These are phyloP conservation scores for Saturnispora gosingensis DNA, from an alignment of 805 yeast species.

Conservation along the genomic window DNA sequence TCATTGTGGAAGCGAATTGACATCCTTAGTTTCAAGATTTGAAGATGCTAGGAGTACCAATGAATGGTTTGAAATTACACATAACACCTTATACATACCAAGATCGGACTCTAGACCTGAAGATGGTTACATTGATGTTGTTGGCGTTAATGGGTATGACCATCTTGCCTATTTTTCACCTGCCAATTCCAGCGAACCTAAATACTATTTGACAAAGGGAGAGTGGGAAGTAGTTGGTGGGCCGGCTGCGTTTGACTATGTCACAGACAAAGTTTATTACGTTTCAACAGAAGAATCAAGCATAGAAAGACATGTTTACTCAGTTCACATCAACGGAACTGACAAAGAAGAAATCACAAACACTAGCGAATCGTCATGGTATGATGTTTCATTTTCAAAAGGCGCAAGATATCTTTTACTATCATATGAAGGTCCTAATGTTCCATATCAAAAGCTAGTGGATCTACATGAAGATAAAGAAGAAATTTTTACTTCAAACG, in stretches of 20 bases:
- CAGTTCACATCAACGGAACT: constrained; percentile 47
- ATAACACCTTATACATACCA: constrained; percentile 51
- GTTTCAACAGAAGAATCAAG: constrained; percentile 70
- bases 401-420: constrained; percentile 68
- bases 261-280: constrained; percentile 49
- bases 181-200: constrained; percentile 44
- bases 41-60: constrained; percentile 38
- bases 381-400: constrained; percentile 62
- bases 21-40: constrained; percentile 36
- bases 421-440: constrained; percentile 66
- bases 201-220: constrained; percentile 55
- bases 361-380: constrained; percentile 52
- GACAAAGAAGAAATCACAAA: constrained; percentile 39
- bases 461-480: constrained; percentile 36
- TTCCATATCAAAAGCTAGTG: constrained; percentile 71
- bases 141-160: constrained; percentile 48
- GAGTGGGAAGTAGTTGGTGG: constrained; percentile 86
- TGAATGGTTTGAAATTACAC: constrained; percentile 74
- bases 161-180: constrained; percentile 86
- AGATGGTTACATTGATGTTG: constrained; percentile 78
- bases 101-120: constrained; percentile 35
- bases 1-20: constrained; percentile 30
- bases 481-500: constrained; percentile 40
- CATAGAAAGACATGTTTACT: constrained; percentile 74
- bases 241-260: constrained; percentile 50